A percentile compares a stretch with the other conserved stretches of the same genome.
phyloP scores from a whole-genome alignment of 192 early-diverging fungal genomes.

The Entomortierella parvispora region DNA sequence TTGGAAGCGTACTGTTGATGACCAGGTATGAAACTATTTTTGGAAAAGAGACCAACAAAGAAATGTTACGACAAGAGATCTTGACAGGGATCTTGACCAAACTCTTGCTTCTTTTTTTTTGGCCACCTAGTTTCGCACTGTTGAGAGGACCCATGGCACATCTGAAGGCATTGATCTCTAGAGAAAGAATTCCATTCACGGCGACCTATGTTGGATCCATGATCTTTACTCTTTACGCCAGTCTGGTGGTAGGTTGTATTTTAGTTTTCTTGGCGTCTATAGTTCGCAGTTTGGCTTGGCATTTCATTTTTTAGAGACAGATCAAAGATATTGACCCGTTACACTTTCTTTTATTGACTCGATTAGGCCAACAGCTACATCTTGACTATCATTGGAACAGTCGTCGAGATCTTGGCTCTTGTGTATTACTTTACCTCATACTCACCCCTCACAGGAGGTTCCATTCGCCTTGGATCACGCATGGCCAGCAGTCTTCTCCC shows the following conservation, averaged over 20 bases:
- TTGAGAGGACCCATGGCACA: conserved; percentile 86
- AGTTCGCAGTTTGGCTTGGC: not conserved
- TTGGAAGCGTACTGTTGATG: conserved; percentile 65
- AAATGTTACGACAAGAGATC: not conserved
- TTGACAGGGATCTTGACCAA: not conserved
- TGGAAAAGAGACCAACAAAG: not conserved
- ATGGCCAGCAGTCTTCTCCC: conserved; percentile 47
- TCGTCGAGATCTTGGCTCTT: conserved; percentile 83
- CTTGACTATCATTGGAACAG: conserved; percentile 79
- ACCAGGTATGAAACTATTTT: conserved; percentile 20
- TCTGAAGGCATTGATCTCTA: conserved; percentile 79
- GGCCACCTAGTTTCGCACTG: conserved; percentile 72
- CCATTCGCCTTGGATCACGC: conserved; percentile 43
- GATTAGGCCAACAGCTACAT: conserved; percentile 68
- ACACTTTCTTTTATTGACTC: not conserved
- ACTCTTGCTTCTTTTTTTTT: conserved; percentile 15
- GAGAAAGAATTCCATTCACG: conserved; percentile 85
- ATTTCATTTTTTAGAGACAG: not conserved
- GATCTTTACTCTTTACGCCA: conserved; percentile 85
- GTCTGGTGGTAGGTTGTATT: conserved; percentile 72
- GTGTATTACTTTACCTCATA: conserved; percentile 73
- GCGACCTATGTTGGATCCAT: conserved; percentile 83
- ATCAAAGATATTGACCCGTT: too few species aligned
- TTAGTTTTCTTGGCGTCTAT: not conserved
- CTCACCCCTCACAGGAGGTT: conserved; percentile 39